A percentile compares a stretch with the other conserved stretches of the same genome.
Evolutionary conservation across 176 grass and related monocot genomes (phyloP).

Genomic region (Puya raimondii): DNA sequence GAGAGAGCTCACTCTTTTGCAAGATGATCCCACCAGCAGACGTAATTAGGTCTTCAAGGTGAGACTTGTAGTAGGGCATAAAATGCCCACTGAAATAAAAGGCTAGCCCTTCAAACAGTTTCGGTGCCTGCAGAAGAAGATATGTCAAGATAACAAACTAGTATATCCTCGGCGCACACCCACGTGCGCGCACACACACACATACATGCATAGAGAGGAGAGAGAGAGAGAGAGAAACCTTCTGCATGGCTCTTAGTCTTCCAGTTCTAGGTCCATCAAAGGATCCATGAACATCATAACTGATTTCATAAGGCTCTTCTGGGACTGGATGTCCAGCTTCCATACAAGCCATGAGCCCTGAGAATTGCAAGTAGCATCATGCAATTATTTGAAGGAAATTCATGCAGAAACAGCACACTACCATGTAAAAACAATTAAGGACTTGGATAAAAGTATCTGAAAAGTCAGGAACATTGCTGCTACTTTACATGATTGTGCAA

Average conservation of each 20-base stretch:
- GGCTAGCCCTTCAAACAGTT: constrained; percentile 48
- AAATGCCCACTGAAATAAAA: constrained; percentile 76
- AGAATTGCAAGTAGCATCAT: constrained; percentile 17
- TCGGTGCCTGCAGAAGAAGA: constrained; percentile 46
- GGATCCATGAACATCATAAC: constrained; percentile 71
- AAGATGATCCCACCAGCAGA: constrained; percentile 45
- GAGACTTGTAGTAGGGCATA: constrained; percentile 53
- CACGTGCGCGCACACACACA: too few species aligned
- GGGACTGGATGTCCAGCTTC: constrained; percentile 52
- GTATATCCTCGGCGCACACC: background rate
- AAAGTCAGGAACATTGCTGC: too few species aligned
- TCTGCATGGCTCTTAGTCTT: constrained; percentile 47
- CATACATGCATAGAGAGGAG: too few species aligned
- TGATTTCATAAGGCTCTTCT: constrained; percentile 67
- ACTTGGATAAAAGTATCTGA: too few species aligned
- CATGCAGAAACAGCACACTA: too few species aligned
- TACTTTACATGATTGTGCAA: too few species aligned
- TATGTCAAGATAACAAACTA: constrained; percentile 2
- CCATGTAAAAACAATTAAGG: too few species aligned
- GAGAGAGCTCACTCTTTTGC: constrained; percentile 33
- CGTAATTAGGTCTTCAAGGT: constrained; percentile 64
- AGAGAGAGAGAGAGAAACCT: constrained; percentile 28
- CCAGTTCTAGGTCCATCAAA: constrained; percentile 71
- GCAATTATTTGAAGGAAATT: background rate
- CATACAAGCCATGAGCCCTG: constrained; percentile 74